Base-by-base conservation (phyloP, 192 early-diverging fungal species). In the Coemansia sp. region DNA sequence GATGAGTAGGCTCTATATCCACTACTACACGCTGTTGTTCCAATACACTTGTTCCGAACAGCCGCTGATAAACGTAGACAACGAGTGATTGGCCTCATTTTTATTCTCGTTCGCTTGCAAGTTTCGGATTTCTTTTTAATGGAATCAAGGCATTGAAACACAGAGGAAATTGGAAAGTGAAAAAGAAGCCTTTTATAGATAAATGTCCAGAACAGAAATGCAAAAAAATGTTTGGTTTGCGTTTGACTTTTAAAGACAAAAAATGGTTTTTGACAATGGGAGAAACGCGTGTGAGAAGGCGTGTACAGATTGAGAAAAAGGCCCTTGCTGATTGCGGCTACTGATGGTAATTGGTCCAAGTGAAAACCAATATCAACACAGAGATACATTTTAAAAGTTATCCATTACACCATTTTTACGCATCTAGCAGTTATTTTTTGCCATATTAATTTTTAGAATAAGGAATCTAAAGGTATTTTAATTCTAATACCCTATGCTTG, bases 61-160 rank as follows among this genome's bases (percentile, higher is more conserved):
- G 8, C 11, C 12, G 26, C 21, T 3, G 51, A 22, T 13, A 54
- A 54, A 26, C 51, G 42, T 13, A 43, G 13, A 13, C 42, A 43
- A 13, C 13, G 51, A 21, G 51, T 54, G 26, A 54, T 54, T 22
- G 51, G 22, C 8, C 51, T 54, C 51, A 54, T 54, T 54, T 54
- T 21, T 21, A 8, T 26, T 26, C 0, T 26, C 0, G 26, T 26
- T 26, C 26, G 26, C 26, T 15, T 18, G 47, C 47, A 16, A 49
- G 15, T 16, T 49, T 8, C 21, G 13, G 5, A 26, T 9, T 9
- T 54, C 18, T 4, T 54, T 54, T 43, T 43, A 43, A 43, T 4
- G 42, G 8, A 43, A 43, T 13, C 21, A 54, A 54, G 47, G 13
- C 12, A 49, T 6, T 26, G 21, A 22, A 54, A 54, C n/a, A 54